phyloP scores from a whole-genome alignment of 2,329 filamentous ascomycete genomes.

The Plenodomus tracheiphilus region DNA sequence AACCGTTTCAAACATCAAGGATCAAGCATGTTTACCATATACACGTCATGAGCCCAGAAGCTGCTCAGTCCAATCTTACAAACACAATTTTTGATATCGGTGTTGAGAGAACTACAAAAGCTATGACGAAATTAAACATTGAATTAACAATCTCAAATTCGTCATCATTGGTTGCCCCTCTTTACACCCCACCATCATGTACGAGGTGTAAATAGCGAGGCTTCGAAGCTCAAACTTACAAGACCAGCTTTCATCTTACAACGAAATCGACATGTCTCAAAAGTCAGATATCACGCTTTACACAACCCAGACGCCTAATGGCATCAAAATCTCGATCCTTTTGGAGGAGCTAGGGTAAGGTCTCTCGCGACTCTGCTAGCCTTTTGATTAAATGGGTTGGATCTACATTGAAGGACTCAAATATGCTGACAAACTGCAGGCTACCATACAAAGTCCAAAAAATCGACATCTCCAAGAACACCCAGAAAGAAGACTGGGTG shows the following conservation, averaged over 20 bases:
- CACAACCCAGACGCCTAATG: constrained; percentile 82
- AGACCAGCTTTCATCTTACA: background rate
- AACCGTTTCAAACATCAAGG: too few species aligned
- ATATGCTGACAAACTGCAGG: constrained; percentile 13
- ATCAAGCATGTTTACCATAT: too few species aligned
- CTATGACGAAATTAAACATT: background rate
- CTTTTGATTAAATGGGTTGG: too few species aligned
- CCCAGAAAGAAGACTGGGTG: constrained; percentile 75
- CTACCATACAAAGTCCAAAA: constrained; percentile 76
- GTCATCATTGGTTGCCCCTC: constrained; percentile 32
- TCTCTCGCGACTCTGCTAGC: background rate
- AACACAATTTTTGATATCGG: too few species aligned
- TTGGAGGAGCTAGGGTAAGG: constrained; percentile 74
- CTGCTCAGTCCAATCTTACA: too few species aligned
- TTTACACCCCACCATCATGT: constrained; percentile 14
- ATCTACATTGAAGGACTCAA: too few species aligned
- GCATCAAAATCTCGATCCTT: constrained; percentile 85
- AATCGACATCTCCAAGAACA: constrained; percentile 73
- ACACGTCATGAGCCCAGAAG: too few species aligned
- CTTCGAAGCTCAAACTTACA: background rate
- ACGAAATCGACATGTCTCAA: constrained; percentile 23
- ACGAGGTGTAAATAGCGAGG: background rate
- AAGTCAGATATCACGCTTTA: constrained; percentile 75
- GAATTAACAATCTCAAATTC: constrained; percentile 6
- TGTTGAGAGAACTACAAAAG: too few species aligned